Evolutionary conservation across 169 alveolate species (phyloP).

Genomic region (Perkinsus marinus): DNA sequence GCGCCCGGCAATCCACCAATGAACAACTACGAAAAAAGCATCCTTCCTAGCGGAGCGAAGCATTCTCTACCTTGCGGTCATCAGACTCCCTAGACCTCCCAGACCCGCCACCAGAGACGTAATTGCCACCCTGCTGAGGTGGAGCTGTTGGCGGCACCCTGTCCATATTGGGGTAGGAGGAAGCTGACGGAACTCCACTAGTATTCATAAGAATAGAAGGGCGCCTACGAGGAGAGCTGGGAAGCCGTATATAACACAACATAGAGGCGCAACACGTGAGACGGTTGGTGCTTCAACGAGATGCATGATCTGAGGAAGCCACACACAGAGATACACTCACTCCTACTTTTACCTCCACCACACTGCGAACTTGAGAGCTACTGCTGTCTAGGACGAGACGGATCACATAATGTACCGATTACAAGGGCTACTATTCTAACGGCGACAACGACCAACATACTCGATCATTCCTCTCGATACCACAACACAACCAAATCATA

Average conservation of each 20-base stretch:
- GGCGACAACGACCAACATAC: too few species aligned
- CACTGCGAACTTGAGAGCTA: too few species aligned
- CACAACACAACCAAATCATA: not conserved
- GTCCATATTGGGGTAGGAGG: too few species aligned
- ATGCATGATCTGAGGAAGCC: too few species aligned
- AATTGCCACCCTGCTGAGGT: not conserved
- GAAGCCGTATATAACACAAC: not conserved
- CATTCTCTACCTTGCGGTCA: not conserved
- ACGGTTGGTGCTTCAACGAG: not conserved
- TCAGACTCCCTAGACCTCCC: not conserved
- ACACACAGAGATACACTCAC: too few species aligned
- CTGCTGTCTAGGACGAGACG: too few species aligned
- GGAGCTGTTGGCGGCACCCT: too few species aligned
- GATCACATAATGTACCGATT: too few species aligned
- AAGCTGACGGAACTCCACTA: not conserved
- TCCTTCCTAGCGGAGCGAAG: not conserved
- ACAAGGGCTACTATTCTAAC: too few species aligned
- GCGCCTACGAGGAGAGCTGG: not conserved
- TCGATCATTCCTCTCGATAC: not conserved
- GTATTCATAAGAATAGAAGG: not conserved
- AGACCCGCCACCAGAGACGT: not conserved
- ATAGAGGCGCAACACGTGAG: not conserved
- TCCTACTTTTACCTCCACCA: too few species aligned
- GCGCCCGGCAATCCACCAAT: slow-evolving; percentile 65
- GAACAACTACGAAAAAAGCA: slow-evolving; percentile 31